Evolutionary conservation across 345 rosid genomes (phyloP).

Genomic region (Melastoma malabathricum): DNA sequence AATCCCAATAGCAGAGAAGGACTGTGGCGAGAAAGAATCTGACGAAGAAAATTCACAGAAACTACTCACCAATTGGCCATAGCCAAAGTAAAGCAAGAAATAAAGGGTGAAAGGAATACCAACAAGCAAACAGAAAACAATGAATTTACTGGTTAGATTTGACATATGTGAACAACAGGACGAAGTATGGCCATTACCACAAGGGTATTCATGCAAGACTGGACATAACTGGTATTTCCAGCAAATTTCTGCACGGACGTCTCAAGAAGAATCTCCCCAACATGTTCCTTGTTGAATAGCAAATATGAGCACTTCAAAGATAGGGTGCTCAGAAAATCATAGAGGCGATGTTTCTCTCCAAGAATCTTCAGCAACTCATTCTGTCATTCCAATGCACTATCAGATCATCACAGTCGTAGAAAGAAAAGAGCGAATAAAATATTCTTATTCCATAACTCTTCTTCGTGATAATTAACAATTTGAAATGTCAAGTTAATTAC

Average conservation of each 20-base stretch:
- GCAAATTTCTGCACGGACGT: conserved; percentile 45
- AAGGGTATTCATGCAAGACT: conserved; percentile 76
- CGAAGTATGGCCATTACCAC: conserved; percentile 42
- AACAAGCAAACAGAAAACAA: conserved; percentile 6
- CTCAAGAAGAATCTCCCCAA: conserved; percentile 63
- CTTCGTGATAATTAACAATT: background rate
- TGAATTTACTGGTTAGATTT: no score
- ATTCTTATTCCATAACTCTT: background rate
- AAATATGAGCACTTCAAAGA: conserved; percentile 80
- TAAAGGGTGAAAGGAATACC: background rate
- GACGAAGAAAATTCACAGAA: conserved; percentile 12
- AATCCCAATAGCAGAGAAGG: conserved; percentile 65
- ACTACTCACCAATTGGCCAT: no score
- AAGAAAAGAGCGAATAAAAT: background rate
- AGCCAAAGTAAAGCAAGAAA: no score
- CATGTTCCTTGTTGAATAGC: conserved; percentile 81
- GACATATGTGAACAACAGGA: no score
- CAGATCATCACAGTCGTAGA: background rate
- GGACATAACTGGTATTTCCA: conserved; percentile 30
- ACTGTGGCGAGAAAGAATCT: conserved; percentile 81
- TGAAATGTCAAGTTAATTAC: no score
- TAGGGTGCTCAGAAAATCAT: conserved; percentile 70
- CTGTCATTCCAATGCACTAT: conserved; percentile 31
- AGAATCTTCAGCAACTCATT: conserved; percentile 84
- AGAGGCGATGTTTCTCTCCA: conserved; percentile 73